A percentile compares a stretch with the other conserved stretches of the same genome.
Evolutionary conservation across 352 stramenopile genomes (phyloP).

Genomic region (Globisporangium barbulae): DNA sequence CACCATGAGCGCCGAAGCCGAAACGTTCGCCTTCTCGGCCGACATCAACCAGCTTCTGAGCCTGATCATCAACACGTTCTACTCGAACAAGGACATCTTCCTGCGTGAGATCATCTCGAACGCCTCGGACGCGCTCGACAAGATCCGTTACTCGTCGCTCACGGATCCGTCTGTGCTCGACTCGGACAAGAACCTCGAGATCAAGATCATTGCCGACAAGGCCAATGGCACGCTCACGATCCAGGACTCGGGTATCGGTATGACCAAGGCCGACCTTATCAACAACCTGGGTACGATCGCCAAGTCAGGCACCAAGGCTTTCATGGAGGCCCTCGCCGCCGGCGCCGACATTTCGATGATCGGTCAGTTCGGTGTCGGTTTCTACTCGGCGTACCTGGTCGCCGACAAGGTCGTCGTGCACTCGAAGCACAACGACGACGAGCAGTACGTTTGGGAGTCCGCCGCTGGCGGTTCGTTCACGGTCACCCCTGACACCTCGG

Average conservation of each 20-base stretch:
- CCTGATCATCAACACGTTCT: slow-evolving; percentile 99
- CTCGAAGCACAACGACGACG: slow-evolving; percentile 99
- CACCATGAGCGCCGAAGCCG: slow-evolving; percentile 86
- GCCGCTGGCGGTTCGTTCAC: slow-evolving; percentile 98
- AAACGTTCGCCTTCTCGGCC: slow-evolving; percentile 99
- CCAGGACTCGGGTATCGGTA: slow-evolving; percentile 98
- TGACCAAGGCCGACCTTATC: slow-evolving; percentile 99
- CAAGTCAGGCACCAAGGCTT: slow-evolving; percentile 99
- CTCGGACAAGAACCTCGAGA: slow-evolving; percentile 97
- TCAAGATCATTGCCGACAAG: slow-evolving; percentile 99
- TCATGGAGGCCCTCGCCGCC: slow-evolving; percentile 98
- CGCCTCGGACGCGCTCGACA: slow-evolving; percentile 95
- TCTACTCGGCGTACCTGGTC: slow-evolving; percentile 99
- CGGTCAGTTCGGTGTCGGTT: slow-evolving; percentile 99
- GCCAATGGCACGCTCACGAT: slow-evolving; percentile 99
- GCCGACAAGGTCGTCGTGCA: slow-evolving; percentile 98
- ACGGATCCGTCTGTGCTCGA: slow-evolving; percentile 96
- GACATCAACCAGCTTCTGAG: slow-evolving; percentile 99
- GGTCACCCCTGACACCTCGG: slow-evolving; percentile 88
- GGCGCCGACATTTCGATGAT: slow-evolving; percentile 99
- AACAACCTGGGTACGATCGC: slow-evolving; percentile 99
- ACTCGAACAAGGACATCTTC: slow-evolving; percentile 99
- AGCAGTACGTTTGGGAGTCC: slow-evolving; percentile 97
- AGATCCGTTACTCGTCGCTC: slow-evolving; percentile 97
- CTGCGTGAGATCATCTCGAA: slow-evolving; percentile 96